phyloP scores from a whole-genome alignment of 2,329 filamentous ascomycete species.

The Celoporthe dispersa region DNA sequence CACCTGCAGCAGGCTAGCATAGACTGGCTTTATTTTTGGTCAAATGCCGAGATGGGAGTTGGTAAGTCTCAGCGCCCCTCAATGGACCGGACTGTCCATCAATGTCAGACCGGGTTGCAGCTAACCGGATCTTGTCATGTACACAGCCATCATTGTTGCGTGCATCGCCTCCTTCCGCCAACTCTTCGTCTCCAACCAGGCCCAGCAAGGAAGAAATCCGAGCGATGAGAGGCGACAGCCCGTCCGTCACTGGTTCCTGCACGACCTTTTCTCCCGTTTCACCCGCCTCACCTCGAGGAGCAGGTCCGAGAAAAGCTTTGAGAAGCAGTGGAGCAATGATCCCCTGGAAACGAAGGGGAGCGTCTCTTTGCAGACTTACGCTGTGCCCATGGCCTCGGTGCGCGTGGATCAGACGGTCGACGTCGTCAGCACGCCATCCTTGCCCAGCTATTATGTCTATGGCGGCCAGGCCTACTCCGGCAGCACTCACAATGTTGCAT shows the following conservation, averaged over 20 bases:
- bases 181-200: neutral
- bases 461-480: neutral
- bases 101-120: neutral
- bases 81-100: neutral
- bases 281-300: neutral
- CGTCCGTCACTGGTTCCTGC: neutral
- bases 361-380: neutral
- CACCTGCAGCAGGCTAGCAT: conserved; percentile 1
- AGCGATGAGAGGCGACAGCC: neutral
- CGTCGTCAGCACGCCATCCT: neutral
- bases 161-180: conserved; percentile 6
- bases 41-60: neutral
- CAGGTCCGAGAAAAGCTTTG: neutral
- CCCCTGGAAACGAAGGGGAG: neutral
- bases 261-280: neutral
- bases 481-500: neutral
- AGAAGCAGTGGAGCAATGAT: neutral
- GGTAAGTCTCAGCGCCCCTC: neutral
- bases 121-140: neutral
- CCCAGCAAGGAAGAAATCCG: neutral
- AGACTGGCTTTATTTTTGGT: conserved; percentile 1
- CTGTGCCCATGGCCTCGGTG: neutral
- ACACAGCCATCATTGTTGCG: neutral
- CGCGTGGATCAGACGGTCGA: neutral
- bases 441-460: neutral